Conservation (phyloP, 1,284 basidiomycete genomes). For the Ustilago shanxiensis region DNA sequence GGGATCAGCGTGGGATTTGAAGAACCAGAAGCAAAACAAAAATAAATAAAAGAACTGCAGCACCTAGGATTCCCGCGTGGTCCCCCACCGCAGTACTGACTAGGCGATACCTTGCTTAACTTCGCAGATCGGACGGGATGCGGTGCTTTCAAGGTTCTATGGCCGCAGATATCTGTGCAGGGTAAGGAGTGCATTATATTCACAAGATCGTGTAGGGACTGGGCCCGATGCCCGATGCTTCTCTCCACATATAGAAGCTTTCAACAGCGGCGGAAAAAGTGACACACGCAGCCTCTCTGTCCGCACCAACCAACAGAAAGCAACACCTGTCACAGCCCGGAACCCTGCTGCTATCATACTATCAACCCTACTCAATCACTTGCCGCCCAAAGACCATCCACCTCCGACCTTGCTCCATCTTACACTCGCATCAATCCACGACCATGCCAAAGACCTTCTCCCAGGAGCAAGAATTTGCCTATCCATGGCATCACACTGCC, state of each 20-base stretch:
- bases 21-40: constrained; percentile 2
- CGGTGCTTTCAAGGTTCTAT: constrained; percentile 83
- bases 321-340: background rate
- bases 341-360: background rate
- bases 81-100: constrained; percentile 87
- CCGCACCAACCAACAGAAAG: no score
- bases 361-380: background rate
- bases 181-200: no score
- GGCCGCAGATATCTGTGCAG: constrained; percentile 77
- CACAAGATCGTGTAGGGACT: no score
- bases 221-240: constrained; percentile 4
- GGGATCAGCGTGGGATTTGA: background rate
- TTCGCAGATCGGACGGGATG: constrained; percentile 85
- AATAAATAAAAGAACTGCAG: constrained; percentile 75
- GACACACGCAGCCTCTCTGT: constrained; percentile 18
- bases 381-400: background rate
- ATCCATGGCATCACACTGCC: constrained; percentile 44
- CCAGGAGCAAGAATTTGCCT: constrained; percentile 32
- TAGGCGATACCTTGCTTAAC: constrained; percentile 83
- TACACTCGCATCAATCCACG: background rate
- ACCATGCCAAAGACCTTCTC: constrained; percentile 37
- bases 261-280: background rate
- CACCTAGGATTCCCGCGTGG: constrained; percentile 85
- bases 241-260: constrained; percentile 20
- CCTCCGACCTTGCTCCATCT: background rate